Evolutionary conservation across 2,329 filamentous ascomycete species (phyloP), one percentile per base, ranked within the genome.

Genomic region (Venturia aucupariae): DNA sequence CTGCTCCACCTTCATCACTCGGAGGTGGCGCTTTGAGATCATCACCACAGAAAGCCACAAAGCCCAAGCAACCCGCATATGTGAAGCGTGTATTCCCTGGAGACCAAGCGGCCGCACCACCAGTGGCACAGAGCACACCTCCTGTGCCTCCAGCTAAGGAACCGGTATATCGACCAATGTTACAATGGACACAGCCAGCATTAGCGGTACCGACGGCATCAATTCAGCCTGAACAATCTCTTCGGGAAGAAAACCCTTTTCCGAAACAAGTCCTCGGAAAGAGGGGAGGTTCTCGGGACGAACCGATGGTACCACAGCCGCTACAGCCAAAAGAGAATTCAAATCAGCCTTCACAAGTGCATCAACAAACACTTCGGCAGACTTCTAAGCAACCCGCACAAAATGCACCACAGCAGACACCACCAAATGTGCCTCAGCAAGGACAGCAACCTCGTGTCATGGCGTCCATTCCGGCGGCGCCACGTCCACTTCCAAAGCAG

Each of bases 31-130:
- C 51, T 35, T 13, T 35, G 15, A 57, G 11, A 57, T 35, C 51
- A 35, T 57, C 51, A 22, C 27, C 51, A 8, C 27, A 32, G 4
- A 57, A 57, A 35, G 15, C 30, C 4, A 57, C 51, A 15, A 17
- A 15, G n/a, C 22, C 39, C 10, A 39, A 63, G 61, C 59, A 60
- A 32, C 63, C 64, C 61, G 44, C 41, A 44, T 65, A 61, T 30
- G 35, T 30, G 42, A 61, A 61, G 38, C 64, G 63, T 19, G 13
- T 24, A n/a, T 61, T 17, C 22, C 42, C 54, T 32, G 24, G 41
- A 22, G 61, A 51, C 13, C 41, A 46, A 13, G 13, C 41, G n/a
- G 48, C 30, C 15, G n/a, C 39, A 22, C 24, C 62, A 24, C 35
- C 22, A 19, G n/a, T 24, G n/a, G 35, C 51, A 42, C 4, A 15